Conservation (phyloP, 805 yeast species). For the Myxozyma neglecta region DNA sequence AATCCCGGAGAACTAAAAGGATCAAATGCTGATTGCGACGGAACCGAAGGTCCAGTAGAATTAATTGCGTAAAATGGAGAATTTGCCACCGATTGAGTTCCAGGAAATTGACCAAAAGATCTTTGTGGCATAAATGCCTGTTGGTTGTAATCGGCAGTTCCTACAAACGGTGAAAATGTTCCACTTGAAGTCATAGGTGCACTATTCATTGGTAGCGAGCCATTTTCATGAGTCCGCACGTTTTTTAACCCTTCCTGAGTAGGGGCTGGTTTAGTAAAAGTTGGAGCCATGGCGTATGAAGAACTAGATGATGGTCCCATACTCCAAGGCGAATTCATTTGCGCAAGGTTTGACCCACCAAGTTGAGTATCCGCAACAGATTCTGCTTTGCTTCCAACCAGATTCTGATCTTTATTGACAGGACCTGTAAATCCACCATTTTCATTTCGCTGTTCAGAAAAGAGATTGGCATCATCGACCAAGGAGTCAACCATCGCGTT, state of each 20-base stretch:
- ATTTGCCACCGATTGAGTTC: neutral
- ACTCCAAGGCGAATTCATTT: neutral
- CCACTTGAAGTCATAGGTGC: neutral
- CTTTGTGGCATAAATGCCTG: neutral
- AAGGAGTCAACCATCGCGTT: conserved; percentile 30
- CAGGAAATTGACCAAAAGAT: neutral
- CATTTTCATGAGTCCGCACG: neutral
- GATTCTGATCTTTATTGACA: neutral
- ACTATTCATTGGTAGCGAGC: neutral
- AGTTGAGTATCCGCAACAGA: neutral
- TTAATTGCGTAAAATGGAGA: neutral
- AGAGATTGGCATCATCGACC: conserved; percentile 13
- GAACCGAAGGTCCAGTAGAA: neutral
- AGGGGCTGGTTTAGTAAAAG: neutral
- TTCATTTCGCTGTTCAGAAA: neutral
- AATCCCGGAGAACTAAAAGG: neutral
- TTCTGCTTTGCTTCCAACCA: neutral
- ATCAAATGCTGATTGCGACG: neutral
- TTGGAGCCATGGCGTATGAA: neutral
- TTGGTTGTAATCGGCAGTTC: neutral
- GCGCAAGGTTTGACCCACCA: neutral
- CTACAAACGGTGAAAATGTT: neutral
- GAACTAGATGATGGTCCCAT: neutral
- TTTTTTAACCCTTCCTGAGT: neutral
- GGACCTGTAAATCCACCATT: neutral